Evolutionary conservation across 1,284 basidiomycete species (phyloP).

Genomic region (Vanrija sp.): DNA sequence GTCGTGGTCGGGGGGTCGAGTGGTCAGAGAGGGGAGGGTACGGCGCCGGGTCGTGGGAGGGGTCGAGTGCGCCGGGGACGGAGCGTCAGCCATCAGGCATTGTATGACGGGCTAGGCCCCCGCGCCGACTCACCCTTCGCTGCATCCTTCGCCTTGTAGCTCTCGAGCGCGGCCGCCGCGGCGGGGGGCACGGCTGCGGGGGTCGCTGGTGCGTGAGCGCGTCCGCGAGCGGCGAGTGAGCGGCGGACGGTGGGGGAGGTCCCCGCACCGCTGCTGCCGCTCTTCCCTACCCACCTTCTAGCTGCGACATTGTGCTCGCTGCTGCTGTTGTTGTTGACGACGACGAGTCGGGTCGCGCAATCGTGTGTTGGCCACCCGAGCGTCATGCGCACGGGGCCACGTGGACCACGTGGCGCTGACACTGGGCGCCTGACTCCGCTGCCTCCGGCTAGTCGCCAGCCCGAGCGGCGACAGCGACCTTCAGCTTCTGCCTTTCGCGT

Average conservation of each 20-base stretch:
- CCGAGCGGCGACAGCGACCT: too few species aligned
- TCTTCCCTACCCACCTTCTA: not conserved
- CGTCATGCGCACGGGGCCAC: too few species aligned
- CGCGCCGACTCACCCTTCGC: slow-evolving; percentile 61
- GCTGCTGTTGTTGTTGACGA: too few species aligned
- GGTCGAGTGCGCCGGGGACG: not conserved
- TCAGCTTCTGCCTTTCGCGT: not conserved
- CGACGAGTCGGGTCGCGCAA: too few species aligned
- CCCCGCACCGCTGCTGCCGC: not conserved
- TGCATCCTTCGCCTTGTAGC: slow-evolving; percentile 77
- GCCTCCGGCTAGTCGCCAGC: too few species aligned
- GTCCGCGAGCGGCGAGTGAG: too few species aligned
- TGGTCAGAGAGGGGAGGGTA: not conserved
- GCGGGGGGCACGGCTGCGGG: slow-evolving; percentile 37
- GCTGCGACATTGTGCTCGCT: not conserved
- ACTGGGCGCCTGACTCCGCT: too few species aligned
- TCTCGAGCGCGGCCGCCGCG: slow-evolving; percentile 64
- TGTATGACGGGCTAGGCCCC: too few species aligned
- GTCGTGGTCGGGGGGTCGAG: not conserved
- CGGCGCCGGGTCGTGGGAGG: not conserved
- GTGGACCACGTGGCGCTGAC: too few species aligned
- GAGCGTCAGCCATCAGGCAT: too few species aligned
- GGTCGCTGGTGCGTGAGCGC: slow-evolving; percentile 2
- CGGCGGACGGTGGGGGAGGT: too few species aligned
- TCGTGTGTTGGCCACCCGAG: too few species aligned